Percentiles rank a stretch among this genome's conserved stretches.
phyloP scores from a whole-genome alignment of 345 rosid species.

The Corchorus olitorius region DNA sequence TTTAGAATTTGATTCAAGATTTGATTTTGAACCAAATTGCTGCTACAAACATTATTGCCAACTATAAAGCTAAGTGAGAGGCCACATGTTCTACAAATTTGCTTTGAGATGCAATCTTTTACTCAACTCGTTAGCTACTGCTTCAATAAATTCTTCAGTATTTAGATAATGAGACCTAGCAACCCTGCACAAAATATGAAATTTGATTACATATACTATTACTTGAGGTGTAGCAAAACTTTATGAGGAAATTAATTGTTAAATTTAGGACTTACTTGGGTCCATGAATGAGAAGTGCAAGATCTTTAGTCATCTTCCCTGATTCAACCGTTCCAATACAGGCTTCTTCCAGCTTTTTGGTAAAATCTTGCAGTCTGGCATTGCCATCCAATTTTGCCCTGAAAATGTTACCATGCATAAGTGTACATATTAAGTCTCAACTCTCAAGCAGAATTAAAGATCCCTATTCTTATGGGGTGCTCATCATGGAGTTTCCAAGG shows the following conservation, averaged over 20 bases:
- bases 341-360: slow-evolving; percentile 75
- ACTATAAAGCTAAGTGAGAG: not conserved
- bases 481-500: not conserved
- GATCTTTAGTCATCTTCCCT: slow-evolving; percentile 88
- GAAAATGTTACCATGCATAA: slow-evolving; percentile 23
- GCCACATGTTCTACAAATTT: slow-evolving; percentile 17
- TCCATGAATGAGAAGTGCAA: slow-evolving; percentile 68
- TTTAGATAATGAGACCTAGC: slow-evolving; percentile 51
- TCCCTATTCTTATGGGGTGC: not conserved
- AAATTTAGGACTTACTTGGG: slow-evolving; percentile 40
- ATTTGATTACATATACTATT: not conserved
- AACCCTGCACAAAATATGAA: slow-evolving; percentile 40
- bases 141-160: slow-evolving; percentile 75
- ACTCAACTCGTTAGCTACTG: slow-evolving; percentile 63
- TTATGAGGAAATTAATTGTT: not conserved
- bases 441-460: not conserved
- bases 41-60: not conserved
- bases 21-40: not conserved
- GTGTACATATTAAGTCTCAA: not conserved
- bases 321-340: slow-evolving; percentile 68
- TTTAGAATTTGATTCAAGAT: no score
- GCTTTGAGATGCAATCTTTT: slow-evolving; percentile 40
- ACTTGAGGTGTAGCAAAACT: not conserved
- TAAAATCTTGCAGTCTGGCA: slow-evolving; percentile 60
- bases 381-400: slow-evolving; percentile 84